A percentile compares a stretch with the other conserved stretches of the same genome.
phyloP scores from a whole-genome alignment of 2,329 filamentous ascomycete species.

The Teratosphaeria viscida region DNA sequence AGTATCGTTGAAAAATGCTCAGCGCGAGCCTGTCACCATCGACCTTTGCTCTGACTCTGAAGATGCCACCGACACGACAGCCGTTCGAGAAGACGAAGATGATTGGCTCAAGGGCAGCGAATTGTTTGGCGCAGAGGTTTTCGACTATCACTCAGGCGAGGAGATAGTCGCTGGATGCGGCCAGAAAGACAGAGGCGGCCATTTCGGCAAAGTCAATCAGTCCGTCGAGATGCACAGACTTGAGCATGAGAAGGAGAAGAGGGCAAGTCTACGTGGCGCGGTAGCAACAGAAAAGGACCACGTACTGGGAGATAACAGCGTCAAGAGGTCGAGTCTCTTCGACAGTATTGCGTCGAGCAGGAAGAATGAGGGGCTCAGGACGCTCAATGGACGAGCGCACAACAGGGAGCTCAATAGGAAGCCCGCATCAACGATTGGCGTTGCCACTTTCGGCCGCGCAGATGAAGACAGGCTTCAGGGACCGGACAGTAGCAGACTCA shows the following conservation, averaged over 20 bases:
- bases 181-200: not conserved
- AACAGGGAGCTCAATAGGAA: not conserved
- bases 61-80: not conserved
- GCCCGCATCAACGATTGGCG: not conserved
- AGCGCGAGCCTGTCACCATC: not conserved
- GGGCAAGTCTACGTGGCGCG: not conserved
- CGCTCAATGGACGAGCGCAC: not conserved
- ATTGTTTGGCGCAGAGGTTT: not conserved
- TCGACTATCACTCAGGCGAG: not conserved
- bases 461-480: not conserved
- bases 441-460: not conserved
- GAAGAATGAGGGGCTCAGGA: not conserved
- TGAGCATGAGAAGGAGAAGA: not conserved
- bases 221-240: not conserved
- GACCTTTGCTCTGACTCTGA: not conserved
- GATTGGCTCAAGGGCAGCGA: not conserved
- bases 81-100: not conserved
- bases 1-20: not conserved
- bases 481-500: not conserved
- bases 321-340: not conserved
- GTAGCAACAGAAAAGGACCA: not conserved
- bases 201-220: not conserved
- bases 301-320: not conserved
- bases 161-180: not conserved
- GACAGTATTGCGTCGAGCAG: not conserved